Base-by-base conservation (phyloP, 306 rosid genomes). In the Luffa acutangula region DNA sequence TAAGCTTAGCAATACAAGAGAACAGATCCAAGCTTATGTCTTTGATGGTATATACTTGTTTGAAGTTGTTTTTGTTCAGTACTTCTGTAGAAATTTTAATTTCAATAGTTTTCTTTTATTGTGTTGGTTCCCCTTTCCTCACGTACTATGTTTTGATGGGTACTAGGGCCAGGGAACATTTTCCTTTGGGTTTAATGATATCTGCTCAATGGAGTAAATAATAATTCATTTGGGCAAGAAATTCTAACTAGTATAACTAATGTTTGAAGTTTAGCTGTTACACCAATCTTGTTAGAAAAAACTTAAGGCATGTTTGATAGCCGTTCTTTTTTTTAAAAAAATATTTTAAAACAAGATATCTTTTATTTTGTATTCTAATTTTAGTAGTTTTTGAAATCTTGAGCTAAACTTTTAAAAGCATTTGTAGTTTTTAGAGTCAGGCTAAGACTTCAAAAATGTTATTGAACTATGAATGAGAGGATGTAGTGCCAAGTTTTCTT, bases 1-100 rank as follows among this genome's bases (percentile, higher is more conserved):
- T 74, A 88, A 88, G 87, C 91, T 88, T 77, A 88, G 83, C 63
- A 88, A 88, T 75, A 88, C 91, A 46, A 85, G 91, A 82, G 80
- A 53, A 20, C 89, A 85, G 83, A 88, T 88, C 82, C 91, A 88
- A 66, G 87, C 91, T 20, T 88, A 88, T 42, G 91, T 88, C 73
- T 88, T 88, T 56, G 91, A 88, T 75, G 89, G 91, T 88, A 88
- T 88, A 88, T 78, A 83, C 58, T 69, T 69, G 39, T 77, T 37
- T 60, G 57, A 46, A 62, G 39, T 62, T 46, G 42, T 53, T 82
- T 54, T 75, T 25, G 78, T 58, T 45, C 46, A 42, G 12, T n/a
- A 9, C 52, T 18, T 52, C 1, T 49, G 33, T 34, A 9, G 69
- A 4, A 65, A 73, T 48, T 48, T 73, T 73, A 13, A 48, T 6